Evolutionary conservation across 768 basidiomycete species (phyloP), one percentile per base, ranked within the genome.

Genomic region (Boletellus ananas): DNA sequence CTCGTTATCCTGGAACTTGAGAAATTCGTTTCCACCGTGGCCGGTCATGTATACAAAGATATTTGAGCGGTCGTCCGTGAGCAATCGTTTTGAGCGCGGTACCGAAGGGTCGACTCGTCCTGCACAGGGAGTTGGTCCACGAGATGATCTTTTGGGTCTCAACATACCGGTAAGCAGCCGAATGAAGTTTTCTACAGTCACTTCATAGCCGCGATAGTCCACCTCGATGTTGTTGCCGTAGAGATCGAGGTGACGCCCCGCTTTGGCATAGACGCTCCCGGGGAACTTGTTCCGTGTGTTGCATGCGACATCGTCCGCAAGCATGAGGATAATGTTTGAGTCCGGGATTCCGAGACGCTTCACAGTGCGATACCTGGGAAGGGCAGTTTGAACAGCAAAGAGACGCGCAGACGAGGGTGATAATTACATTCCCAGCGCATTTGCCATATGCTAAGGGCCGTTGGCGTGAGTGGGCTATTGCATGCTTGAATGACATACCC

Each of bases 1-100:
- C 68, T 98, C 96, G 65, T 90, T 94, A 65, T 99, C 96, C 65
- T 99, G 96, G 68, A 99, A 98, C 67, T 99, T 98, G 63, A 99
- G 81, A 66, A 98, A 99, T 68, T 96, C 96, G 60, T 95, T 89
- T 1, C 96, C 96, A 12, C 96, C 96, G 59, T 98, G 96, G 0
- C 96, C 96, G 0, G 96, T 95, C 91, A 98, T 90, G 69, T 96
- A 98, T 17, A 99, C 83, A 63, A 98, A 97, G 52, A 99, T 77
- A 61, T 98, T 98, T 6, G 90, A 93, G 25, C 83, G 75, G 49
- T 91, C 87, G 60, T 99, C 94, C 1, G 91, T 87, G 35, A 96
- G 74, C 3, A 99, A 79, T 14, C 95, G 87, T 61, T 99, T 98
- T 0, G 90, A 92, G 9, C 92, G 85, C 4, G 95, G 94, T 3